A percentile compares a stretch with the other conserved stretches of the same genome.
phyloP scores from a whole-genome alignment of 805 yeast species.

The Lachancea meyersii region DNA sequence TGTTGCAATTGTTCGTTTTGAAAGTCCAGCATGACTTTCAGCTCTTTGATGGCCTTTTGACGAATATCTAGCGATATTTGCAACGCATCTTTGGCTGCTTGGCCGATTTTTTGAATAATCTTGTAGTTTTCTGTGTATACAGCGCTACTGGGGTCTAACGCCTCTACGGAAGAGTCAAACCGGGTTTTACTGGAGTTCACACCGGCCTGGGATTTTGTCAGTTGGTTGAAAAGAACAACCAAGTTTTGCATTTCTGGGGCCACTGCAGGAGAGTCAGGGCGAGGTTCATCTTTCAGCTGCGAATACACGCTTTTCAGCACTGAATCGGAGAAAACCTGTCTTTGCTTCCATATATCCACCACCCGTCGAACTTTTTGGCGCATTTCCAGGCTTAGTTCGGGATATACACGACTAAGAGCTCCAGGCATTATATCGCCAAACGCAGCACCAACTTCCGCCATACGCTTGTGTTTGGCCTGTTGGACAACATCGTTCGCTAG shows the following conservation, averaged over 20 bases:
- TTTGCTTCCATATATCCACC: conserved; percentile 58
- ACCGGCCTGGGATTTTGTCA: conserved; percentile 21
- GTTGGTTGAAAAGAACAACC: conserved; percentile 19
- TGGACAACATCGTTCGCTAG: conserved; percentile 32
- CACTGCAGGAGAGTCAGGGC: background rate
- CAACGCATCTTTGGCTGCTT: conserved; percentile 26
- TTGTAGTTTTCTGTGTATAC: conserved; percentile 27
- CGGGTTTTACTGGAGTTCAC: conserved; percentile 23
- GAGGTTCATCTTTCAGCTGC: conserved; percentile 10
- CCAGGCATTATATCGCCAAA: conserved; percentile 29
- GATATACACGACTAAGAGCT: conserved; percentile 34
- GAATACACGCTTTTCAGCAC: conserved; percentile 30
- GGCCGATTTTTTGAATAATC: conserved; percentile 30
- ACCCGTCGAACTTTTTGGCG: conserved; percentile 52
- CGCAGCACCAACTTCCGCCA: conserved; percentile 25
- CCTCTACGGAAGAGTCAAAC: conserved; percentile 25
- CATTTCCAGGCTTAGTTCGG: conserved; percentile 36
- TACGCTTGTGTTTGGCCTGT: conserved; percentile 28
- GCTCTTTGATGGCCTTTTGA: conserved; percentile 21
- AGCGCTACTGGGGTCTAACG: conserved; percentile 25
- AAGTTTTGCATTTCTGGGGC: conserved; percentile 33
- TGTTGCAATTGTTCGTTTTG: conserved; percentile 24
- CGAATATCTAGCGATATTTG: conserved; percentile 27
- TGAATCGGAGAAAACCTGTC: conserved; percentile 43
- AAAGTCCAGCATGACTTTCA: conserved; percentile 23